Evolutionary conservation across 352 stramenopile genomes (phyloP).

Genomic region (Globisporangium viniferum): DNA sequence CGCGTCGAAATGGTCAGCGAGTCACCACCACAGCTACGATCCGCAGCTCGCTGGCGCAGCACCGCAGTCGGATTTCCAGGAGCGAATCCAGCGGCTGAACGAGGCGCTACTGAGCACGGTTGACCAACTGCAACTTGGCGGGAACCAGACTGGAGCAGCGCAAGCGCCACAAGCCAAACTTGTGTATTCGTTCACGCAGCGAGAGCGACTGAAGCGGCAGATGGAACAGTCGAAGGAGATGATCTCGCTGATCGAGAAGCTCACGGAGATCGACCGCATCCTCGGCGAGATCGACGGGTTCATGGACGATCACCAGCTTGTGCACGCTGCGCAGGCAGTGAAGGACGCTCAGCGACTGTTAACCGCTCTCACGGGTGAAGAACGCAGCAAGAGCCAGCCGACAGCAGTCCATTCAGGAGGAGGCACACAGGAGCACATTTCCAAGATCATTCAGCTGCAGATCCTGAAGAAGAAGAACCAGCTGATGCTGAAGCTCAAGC

Average conservation of each 20-base stretch:
- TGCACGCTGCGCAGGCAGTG: slow-evolving; percentile 39
- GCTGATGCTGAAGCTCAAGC: slow-evolving; percentile 43
- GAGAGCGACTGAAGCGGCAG: slow-evolving; percentile 54
- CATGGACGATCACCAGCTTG: slow-evolving; percentile 41
- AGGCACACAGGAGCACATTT: slow-evolving; percentile 20
- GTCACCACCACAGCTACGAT: slow-evolving; percentile 3
- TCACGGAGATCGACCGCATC: slow-evolving; percentile 56
- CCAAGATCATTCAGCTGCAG: slow-evolving; percentile 42
- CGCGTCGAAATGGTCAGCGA: slow-evolving; percentile 43
- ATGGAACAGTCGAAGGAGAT: slow-evolving; percentile 62
- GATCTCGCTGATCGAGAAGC: slow-evolving; percentile 62
- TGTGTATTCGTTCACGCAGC: slow-evolving; percentile 52
- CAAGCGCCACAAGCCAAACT: slow-evolving; percentile 32
- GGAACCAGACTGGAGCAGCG: slow-evolving; percentile 1
- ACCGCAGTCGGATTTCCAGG: slow-evolving; percentile 42
- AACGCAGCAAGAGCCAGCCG: slow-evolving; percentile 1
- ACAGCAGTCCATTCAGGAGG: not conserved
- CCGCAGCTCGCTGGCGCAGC: slow-evolving; percentile 3
- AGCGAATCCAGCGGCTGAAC: slow-evolving; percentile 42
- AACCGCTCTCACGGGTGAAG: slow-evolving; percentile 18
- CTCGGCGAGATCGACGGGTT: slow-evolving; percentile 44
- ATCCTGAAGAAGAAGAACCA: slow-evolving; percentile 53
- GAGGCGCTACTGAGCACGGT: slow-evolving; percentile 44
- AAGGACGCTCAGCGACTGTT: slow-evolving; percentile 39
- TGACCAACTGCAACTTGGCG: slow-evolving; percentile 42